These are phyloP conservation scores for Leccinum longicurvipes DNA, from an alignment of 768 basidiomycete genomes.

Conservation along the genomic window DNA sequence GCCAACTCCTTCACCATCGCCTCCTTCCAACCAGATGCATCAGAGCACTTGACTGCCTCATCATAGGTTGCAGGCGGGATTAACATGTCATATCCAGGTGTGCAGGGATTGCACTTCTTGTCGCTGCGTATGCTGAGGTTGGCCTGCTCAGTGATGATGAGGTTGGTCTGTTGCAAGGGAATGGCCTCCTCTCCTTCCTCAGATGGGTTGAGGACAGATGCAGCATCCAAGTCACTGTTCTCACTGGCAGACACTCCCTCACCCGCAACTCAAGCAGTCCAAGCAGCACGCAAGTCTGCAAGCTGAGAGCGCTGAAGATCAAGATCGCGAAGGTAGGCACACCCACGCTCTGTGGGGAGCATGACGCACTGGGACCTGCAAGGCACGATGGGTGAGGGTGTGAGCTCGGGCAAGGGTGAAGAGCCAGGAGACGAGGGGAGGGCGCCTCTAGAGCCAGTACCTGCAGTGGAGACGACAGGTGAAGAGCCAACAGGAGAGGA, in stretches of 20 bases:
- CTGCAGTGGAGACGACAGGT: too few species aligned
- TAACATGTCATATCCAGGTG: background rate
- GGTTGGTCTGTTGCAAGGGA: background rate
- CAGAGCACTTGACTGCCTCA: background rate
- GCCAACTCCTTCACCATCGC: slow-evolving; percentile 4
- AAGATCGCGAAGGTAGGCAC: too few species aligned
- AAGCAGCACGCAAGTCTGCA: background rate
- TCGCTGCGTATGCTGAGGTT: background rate
- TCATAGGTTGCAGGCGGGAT: background rate
- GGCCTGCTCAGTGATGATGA: background rate
- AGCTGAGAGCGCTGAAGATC: too few species aligned
- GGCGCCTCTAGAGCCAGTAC: too few species aligned
- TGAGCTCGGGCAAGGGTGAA: background rate
- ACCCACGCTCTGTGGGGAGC: too few species aligned
- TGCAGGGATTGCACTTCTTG: background rate
- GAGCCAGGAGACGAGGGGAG: background rate
- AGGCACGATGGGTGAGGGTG: background rate
- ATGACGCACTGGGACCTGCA: background rate
- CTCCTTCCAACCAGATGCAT: background rate
- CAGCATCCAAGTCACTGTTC: too few species aligned
- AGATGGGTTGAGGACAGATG: too few species aligned
- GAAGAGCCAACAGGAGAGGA: too few species aligned
- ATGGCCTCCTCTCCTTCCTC: too few species aligned
- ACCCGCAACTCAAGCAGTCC: background rate
- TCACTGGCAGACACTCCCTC: background rate